A percentile compares a stretch with the other conserved stretches of the same genome.
Conservation (phyloP, 345 rosid species). For the Mangifera indica region DNA sequence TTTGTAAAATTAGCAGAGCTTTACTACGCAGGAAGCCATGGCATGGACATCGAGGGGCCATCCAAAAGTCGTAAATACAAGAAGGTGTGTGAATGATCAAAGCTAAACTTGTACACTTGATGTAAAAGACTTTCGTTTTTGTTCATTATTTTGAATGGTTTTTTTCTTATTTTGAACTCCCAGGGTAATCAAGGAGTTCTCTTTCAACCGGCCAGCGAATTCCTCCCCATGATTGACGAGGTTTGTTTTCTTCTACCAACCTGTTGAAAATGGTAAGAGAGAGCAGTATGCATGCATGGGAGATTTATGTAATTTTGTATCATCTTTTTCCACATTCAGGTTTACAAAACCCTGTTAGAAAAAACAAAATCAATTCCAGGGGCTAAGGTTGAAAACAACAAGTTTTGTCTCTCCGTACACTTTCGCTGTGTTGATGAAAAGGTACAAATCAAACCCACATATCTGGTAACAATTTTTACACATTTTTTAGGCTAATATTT, state of each 20-base stretch:
- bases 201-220: constrained; percentile 84
- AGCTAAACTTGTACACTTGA: too few species aligned
- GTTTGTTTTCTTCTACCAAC: constrained; percentile 27
- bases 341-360: constrained; percentile 47
- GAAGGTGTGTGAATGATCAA: constrained; percentile 34
- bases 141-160: neutral
- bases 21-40: constrained; percentile 97
- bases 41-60: constrained; percentile 98
- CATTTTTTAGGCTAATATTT: neutral
- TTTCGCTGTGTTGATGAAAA: constrained; percentile 89
- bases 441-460: constrained; percentile 35
- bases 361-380: constrained; percentile 73
- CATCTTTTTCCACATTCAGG: constrained; percentile 33
- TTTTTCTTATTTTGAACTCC: constrained; percentile 1
- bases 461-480: neutral
- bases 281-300: neutral
- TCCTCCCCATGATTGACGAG: constrained; percentile 83
- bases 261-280: neutral
- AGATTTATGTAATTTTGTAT: neutral
- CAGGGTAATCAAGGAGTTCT: constrained; percentile 51
- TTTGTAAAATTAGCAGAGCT: constrained; percentile 78
- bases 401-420: constrained; percentile 92
- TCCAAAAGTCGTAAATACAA: constrained; percentile 40
- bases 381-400: constrained; percentile 84
- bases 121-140: neutral